Evolutionary conservation across 1,139 yeast genomes (phyloP), one percentile per base, ranked within the genome.

Genomic region (Scheffersomyces segobiensis): DNA sequence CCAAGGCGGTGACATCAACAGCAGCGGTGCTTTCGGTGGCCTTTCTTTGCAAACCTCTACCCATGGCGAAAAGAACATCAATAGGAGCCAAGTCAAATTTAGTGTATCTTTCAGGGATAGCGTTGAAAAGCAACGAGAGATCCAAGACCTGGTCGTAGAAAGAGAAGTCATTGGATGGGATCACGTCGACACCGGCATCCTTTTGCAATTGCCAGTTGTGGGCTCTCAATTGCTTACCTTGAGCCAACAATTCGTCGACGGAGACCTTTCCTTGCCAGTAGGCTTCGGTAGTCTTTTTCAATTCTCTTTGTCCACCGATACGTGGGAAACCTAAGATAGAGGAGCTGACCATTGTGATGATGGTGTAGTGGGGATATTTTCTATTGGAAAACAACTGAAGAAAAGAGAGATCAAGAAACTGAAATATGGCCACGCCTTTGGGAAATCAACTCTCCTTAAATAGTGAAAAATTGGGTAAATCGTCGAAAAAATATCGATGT

Each of bases 301-400:
- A 89, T 84, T 95, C 99, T 88, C 99, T 95, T 85, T 93, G 93
- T 71, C 97, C 96, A 76, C 99, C 96, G 72, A 89, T 93, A 87
- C 98, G 95, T 84, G 99, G 99, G 93, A 93, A 93, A 80, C 99
- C 99, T 83, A 93, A 88, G 71, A 93, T 96, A 74, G 97, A 87
- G 67, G 98, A 93, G 81, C 88, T 89, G 80, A 93, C 98, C 98
- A 93, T 93, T 74, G 56, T 80, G 50, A 51, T 48, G 22, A 20
- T 48, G 50, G 24, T 21, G 18, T 20, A 20, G 50, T 47, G 24
- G 50, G 47, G 47, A 46, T 52, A 46, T 26, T 52, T 53, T 19
- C 39, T 26, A 14, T 18, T 50, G 46, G 20, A 19, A 24, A 50
- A 24, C 52, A 48, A 46, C 20, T n/a, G 46, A 42, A n/a, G 52